Evolutionary conservation across 805 yeast genomes (phyloP).

Genomic region (Candida bentonensis): DNA sequence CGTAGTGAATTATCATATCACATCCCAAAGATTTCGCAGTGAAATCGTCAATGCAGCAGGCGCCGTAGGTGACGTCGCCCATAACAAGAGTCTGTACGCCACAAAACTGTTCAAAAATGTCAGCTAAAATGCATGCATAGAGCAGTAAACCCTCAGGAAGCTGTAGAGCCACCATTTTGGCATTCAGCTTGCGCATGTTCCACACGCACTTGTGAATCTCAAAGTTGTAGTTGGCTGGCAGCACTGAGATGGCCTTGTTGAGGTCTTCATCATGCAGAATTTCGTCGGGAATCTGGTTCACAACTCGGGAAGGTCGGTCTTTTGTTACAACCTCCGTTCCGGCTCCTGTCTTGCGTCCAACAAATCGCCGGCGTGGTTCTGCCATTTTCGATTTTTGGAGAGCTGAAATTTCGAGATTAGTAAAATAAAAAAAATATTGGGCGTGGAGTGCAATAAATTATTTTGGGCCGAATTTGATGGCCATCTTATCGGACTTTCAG

Average conservation of each 20-base stretch:
- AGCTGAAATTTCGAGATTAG: no score
- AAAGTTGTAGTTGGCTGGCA: conserved; percentile 88
- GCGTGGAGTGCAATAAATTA: no score
- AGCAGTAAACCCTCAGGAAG: conserved; percentile 95
- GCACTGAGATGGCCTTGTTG: conserved; percentile 65
- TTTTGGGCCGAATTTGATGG: no score
- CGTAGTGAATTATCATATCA: conserved; percentile 90
- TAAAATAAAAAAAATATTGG: no score
- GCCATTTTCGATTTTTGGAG: neutral
- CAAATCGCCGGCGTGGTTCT: conserved; percentile 41
- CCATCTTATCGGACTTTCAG: no score
- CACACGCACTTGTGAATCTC: conserved; percentile 93
- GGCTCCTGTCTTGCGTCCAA: conserved; percentile 33
- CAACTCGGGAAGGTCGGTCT: conserved; percentile 25
- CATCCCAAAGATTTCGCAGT: conserved; percentile 89
- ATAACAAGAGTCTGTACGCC: conserved; percentile 75
- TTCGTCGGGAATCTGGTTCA: conserved; percentile 82
- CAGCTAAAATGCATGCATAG: conserved; percentile 79
- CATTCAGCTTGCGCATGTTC: conserved; percentile 65
- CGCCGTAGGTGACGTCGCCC: conserved; percentile 99
- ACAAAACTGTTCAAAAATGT: conserved; percentile 86
- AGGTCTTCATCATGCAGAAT: conserved; percentile 67
- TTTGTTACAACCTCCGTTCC: conserved; percentile 12
- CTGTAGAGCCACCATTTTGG: conserved; percentile 81
- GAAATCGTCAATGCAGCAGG: conserved; percentile 94